Conservation (phyloP, 2,329 filamentous ascomycete species). For the Fusarium illudens region DNA sequence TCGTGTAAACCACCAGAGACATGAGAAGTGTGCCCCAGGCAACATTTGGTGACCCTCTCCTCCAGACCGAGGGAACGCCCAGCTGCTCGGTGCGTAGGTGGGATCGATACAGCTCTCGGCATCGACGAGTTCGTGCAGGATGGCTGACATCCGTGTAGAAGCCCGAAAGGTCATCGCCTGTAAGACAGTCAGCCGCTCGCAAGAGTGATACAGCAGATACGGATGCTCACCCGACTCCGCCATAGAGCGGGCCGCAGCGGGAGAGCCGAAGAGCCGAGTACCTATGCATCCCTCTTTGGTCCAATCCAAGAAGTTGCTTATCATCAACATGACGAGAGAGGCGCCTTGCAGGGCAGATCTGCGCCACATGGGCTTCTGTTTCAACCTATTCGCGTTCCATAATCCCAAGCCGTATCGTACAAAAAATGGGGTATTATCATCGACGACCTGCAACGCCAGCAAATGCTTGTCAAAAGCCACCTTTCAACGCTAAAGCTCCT, state of each 20-base stretch:
- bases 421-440: slow-evolving; percentile 38
- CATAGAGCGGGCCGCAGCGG: slow-evolving; percentile 21
- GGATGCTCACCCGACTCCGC: slow-evolving; percentile 19
- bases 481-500: neutral
- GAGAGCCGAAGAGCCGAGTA: slow-evolving; percentile 19
- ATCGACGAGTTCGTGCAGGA: slow-evolving; percentile 4
- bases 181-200: slow-evolving; percentile 18
- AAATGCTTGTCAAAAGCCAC: slow-evolving; percentile 32
- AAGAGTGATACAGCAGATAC: slow-evolving; percentile 15
- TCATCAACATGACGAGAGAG: slow-evolving; percentile 18
- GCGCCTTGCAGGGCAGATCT: slow-evolving; percentile 30
- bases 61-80: neutral
- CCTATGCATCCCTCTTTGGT: neutral
- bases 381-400: slow-evolving; percentile 31
- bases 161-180: neutral
- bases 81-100: neutral
- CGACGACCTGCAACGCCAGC: slow-evolving; percentile 33
- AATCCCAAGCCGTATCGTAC: slow-evolving; percentile 31
- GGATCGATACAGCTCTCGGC: neutral
- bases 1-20: slow-evolving; percentile 4
- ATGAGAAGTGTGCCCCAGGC: neutral
- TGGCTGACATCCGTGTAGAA: neutral
- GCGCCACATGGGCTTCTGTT: slow-evolving; percentile 21
- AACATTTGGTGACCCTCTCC: neutral
- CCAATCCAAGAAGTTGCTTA: slow-evolving; percentile 16